Base-by-base conservation (phyloP, 75 land plant genomes). In the Larix kaempferi region DNA sequence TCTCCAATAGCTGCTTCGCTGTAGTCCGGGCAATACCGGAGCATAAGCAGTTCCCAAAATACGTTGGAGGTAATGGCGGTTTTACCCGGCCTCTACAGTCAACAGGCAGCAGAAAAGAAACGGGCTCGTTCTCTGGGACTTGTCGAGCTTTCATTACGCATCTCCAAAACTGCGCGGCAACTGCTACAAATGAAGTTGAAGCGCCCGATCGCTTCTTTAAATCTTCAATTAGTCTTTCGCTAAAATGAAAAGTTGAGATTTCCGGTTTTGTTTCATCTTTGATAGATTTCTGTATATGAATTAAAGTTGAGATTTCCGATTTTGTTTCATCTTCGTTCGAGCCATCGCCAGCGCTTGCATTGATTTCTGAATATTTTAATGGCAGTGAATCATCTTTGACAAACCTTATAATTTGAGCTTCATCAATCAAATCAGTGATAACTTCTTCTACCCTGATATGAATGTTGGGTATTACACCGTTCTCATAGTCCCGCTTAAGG, bases 11-110 rank as follows among this genome's bases (percentile, higher is more conserved):
- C 12, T 76, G 83, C 13, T 69, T 22, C 3, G 22, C 64, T 0
- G 73, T 41, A 2, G 71, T 23, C 56, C 25, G 4, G 27, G 57
- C 33, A 21, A 37, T 21, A 4, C 35, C 23, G 44, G 81, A 59
- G 4, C 39, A 75, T 13, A 83, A n/a, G 78, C 84, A 83, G 80
- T 89, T 89, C 1, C 91, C 91, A 57, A 89, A 89, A 52, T 89
- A 89, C 2, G 56, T 73, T 25, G 56, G 57, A 39, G 88, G 82
- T 7, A 89, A 41, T 2, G 80, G 78, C 21, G 81, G 81, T 17
- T 61, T 52, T 26, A 80, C 23, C 17, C 73, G 76, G 21, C 56
- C 59, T 26, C 88, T 66, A 14, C 23, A 56, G 57, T 89, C 91
- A 6, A 64, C 74, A 0, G 78, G 74, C 3, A 23, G 65, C 7